Conservation (phyloP, 306 rosid species). For the Senna tora region DNA sequence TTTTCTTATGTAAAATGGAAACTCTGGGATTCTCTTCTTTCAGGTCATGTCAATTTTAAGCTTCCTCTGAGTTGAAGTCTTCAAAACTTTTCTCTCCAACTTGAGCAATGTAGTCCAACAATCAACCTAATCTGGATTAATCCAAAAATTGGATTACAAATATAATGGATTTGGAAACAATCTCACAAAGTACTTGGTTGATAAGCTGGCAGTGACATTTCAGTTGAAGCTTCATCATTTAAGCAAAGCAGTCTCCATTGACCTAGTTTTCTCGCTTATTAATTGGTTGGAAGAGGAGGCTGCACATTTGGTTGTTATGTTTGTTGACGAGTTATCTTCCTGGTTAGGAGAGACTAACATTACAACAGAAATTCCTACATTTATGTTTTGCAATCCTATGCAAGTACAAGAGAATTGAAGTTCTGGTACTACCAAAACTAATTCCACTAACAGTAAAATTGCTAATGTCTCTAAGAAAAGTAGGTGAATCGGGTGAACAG, state of each 20-base stretch:
- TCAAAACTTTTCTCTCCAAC: constrained; percentile 28
- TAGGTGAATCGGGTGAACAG: constrained; percentile 80
- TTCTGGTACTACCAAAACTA: constrained; percentile 57
- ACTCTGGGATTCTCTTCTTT: constrained; percentile 16
- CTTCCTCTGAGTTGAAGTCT: constrained; percentile 24
- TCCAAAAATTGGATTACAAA: background rate
- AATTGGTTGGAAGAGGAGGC: constrained; percentile 46
- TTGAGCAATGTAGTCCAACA: constrained; percentile 10
- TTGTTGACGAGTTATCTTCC: constrained; percentile 55
- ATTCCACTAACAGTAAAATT: constrained; percentile 33
- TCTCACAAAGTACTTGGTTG: constrained; percentile 38
- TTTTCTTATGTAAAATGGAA: constrained; percentile 16
- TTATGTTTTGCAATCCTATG: constrained; percentile 35
- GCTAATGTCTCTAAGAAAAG: constrained; percentile 40
- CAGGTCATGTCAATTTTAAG: constrained; percentile 19
- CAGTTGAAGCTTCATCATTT: constrained; percentile 39
- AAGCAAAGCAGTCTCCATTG: constrained; percentile 38
- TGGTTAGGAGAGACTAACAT: constrained; percentile 55
- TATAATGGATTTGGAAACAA: background rate
- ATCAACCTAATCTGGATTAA: constrained; percentile 12
- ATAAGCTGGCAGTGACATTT: constrained; percentile 34
- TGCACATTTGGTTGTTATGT: constrained; percentile 47
- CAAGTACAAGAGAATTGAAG: constrained; percentile 40
- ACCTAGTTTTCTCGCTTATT: constrained; percentile 42
- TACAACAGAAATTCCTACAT: constrained; percentile 36